Base-by-base conservation (phyloP, 345 rosid genomes). In the Salix brachista region DNA sequence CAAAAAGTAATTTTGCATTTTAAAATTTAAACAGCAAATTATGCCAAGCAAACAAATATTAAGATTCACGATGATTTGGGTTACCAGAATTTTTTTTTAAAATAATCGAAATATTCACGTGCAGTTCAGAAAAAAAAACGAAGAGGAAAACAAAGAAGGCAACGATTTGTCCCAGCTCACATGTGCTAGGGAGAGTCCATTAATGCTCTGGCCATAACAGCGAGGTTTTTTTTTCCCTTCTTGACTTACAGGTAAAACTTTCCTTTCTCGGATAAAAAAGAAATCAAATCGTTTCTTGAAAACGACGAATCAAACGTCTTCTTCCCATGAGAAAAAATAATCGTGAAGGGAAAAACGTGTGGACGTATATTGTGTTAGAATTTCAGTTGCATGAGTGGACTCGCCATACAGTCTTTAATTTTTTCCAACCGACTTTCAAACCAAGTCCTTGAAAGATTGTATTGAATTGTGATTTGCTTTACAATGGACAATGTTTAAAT, bases 231-330 rank as follows among this genome's bases (percentile, higher is more conserved):
- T 1, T 26, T 26, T 26, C 28, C 28, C 28, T 26, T 56, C 11
- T n/a, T 56, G 62, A 56, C 62, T 56, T 56, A 56, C 62, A n/a
- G n/a, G 26, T n/a, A 8, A 11, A 21, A 13, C 26, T 25, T 9
- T 3, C 1, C n/a, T 26, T 8, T 21, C 0, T 21, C 23, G 0
- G 3, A 21, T 8, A 1, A 56, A 4, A 8, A 1, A 9, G 1
- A 56, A 56, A 56, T n/a, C 26, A 56, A n/a, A 56, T 9, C 4
- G 14, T 56, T 56, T 50, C 5, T 4, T 18, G 56, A 18, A 4
- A 19, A 50, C 1, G n/a, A 18, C 56, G 8, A 50, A 50, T 50
- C 56, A 5, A 18, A 17, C n/a, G 6, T 18, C 21, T 1, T 50
- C 0, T 50, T 50, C 26, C 1, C 12, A n/a, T 11, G 26, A 8